Evolutionary conservation across 2,329 filamentous ascomycete genomes (phyloP).

Genomic region (Xylariales sp.): DNA sequence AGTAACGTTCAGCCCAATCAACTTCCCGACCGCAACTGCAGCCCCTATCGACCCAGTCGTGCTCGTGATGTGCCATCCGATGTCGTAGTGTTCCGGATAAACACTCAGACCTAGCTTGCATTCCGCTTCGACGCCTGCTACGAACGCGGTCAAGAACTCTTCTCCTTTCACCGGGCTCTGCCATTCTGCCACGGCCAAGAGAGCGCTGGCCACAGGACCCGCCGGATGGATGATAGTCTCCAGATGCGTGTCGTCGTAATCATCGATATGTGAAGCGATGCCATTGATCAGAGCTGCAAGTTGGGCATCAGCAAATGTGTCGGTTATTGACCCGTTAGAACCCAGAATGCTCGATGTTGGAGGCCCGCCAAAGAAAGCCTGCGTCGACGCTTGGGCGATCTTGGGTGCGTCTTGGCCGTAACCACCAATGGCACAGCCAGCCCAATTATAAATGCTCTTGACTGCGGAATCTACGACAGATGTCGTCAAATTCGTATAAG

Average conservation of each 20-base stretch:
- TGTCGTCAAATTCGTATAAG: constrained; percentile 33
- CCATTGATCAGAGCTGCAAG: constrained; percentile 49
- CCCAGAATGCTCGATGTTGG: constrained; percentile 28
- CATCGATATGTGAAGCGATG: constrained; percentile 50
- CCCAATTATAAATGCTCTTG: constrained; percentile 49
- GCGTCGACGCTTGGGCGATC: constrained; percentile 24
- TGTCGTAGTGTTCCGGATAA: constrained; percentile 49
- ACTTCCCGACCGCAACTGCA: constrained; percentile 45
- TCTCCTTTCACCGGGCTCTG: constrained; percentile 33
- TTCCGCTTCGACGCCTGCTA: constrained; percentile 46
- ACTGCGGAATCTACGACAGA: constrained; percentile 38
- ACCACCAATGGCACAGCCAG: constrained; percentile 48
- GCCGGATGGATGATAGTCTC: constrained; percentile 52
- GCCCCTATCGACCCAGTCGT: constrained; percentile 48
- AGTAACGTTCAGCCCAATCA: constrained; percentile 33
- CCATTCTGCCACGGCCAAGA: constrained; percentile 43
- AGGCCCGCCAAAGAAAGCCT: constrained; percentile 25
- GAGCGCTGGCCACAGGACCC: constrained; percentile 43
- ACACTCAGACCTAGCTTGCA: constrained; percentile 49
- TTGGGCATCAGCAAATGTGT: constrained; percentile 34
- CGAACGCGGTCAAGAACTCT: constrained; percentile 46
- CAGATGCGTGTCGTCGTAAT: constrained; percentile 54
- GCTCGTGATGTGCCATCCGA: constrained; percentile 52
- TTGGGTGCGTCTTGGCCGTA: constrained; percentile 39
- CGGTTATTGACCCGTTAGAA: constrained; percentile 19